A percentile compares a stretch with the other conserved stretches of the same genome.
Evolutionary conservation across 2,329 filamentous ascomycete species (phyloP).

Genomic region (Penicillium sclerotigenum): DNA sequence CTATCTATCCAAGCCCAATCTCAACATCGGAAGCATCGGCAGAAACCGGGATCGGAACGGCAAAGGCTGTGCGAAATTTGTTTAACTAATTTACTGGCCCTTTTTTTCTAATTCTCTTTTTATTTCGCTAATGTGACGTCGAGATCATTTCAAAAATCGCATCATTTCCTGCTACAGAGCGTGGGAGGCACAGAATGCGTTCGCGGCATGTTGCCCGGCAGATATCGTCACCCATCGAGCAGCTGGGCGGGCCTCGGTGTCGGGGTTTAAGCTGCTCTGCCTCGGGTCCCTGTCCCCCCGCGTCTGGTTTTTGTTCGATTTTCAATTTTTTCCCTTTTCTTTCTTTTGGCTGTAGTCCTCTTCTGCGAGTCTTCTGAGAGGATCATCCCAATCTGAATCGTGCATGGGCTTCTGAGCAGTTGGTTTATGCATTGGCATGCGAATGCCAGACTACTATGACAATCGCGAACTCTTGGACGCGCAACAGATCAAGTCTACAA

Average conservation of each 20-base stretch:
- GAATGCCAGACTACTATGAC: neutral
- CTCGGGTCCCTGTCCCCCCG: constrained; percentile 1
- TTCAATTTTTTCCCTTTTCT: neutral
- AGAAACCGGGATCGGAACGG: constrained; percentile 17
- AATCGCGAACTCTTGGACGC: neutral
- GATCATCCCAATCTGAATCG: neutral
- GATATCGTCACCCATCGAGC: neutral
- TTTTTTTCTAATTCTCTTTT: constrained; percentile 3
- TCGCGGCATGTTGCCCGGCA: neutral
- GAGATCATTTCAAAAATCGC: neutral
- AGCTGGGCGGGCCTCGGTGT: neutral
- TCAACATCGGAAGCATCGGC: constrained; percentile 13
- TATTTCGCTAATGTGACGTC: neutral
- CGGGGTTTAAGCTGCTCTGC: neutral
- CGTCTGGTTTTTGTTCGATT: neutral
- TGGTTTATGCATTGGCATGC: neutral
- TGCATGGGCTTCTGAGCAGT: neutral
- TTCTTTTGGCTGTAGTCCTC: neutral
- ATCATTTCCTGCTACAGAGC: neutral
- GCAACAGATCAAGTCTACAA: neutral
- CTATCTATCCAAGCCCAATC: neutral
- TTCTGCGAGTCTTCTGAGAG: neutral
- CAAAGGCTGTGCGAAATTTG: constrained; percentile 6
- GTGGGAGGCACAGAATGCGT: neutral
- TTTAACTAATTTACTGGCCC: constrained; percentile 1